Evolutionary conservation across 2,329 filamentous ascomycete species (phyloP), one percentile per base, ranked within the genome.

Genomic region (Pseudogymnoascus sp.): DNA sequence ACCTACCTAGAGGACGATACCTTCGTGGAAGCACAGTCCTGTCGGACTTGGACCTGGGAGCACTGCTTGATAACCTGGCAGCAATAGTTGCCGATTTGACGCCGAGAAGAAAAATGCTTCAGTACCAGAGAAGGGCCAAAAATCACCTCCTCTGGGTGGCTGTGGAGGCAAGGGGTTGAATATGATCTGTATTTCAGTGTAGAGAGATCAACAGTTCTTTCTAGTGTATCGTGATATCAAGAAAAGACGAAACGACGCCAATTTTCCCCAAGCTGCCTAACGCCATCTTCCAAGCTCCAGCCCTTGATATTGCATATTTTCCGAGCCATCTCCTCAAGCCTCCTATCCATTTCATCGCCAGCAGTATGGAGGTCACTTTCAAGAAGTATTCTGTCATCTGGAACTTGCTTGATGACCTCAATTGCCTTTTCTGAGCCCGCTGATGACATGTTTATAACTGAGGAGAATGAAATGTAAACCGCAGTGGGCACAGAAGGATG

Each of bases 311-410:
- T 75, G 71, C 93, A 97, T 4, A 98, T 83, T 65, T 82, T 85
- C n/a, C 87, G 80, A 62, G 89, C 85, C 66, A 93, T 88, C 53
- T 89, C 83, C 72, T 93, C 89, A 11, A 99, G 77, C 64, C 85
- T 78, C 2, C 78, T 75, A 72, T 98, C 95, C 90, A 98, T 96
- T 60, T 82, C 78, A 1, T 86, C 80, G 0, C 95, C 95, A 0
- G 93, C 95, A 19, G 78, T 83, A 74, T 98, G 91, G 64, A 97
- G 74, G 75, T 99, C 95, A 72, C 92, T 98, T 76, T 99, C 95
- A 2, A 96, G 82, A 19, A 99, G 80, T 11, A 99, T 78, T 61
- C 87, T 82, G 68, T 93, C 84, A 67, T 91, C 89, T 0, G 95
- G 93, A 2, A 96, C 81, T 2, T 83, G 82, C 65, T 82, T 84